phyloP scores from a whole-genome alignment of 202 grass and related monocot species.

The Eragrostis tef region DNA sequence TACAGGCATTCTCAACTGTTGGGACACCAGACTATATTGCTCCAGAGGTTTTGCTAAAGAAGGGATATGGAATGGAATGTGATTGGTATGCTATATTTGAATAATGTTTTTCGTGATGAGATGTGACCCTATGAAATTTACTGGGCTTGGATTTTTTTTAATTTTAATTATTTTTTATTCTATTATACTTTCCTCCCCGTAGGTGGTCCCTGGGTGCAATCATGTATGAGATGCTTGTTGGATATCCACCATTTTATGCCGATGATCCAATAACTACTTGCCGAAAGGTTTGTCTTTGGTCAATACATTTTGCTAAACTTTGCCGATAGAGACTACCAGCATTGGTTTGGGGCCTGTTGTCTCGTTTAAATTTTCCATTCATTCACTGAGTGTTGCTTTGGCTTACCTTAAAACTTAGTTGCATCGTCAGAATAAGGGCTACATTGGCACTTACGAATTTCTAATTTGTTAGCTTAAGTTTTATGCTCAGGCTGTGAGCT shows the following conservation, averaged over 20 bases:
- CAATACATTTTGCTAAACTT: not conserved
- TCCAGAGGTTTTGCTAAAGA: constrained; percentile 97
- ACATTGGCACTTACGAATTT: not conserved
- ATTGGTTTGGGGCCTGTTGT: constrained; percentile 26
- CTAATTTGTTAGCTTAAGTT: constrained; percentile 20
- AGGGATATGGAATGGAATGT: constrained; percentile 99
- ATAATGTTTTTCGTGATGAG: not conserved
- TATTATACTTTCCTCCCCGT: constrained; percentile 35
- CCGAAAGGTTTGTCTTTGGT: constrained; percentile 71
- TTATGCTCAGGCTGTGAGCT: constrained; percentile 6
- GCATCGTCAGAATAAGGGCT: constrained; percentile 18
- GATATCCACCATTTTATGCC: constrained; percentile 94
- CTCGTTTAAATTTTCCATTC: not conserved
- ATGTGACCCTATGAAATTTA: constrained; percentile 18
- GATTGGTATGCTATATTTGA: constrained; percentile 70
- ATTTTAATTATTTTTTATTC: constrained; percentile 30
- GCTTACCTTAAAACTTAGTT: constrained; percentile 39
- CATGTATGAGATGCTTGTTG: constrained; percentile 99
- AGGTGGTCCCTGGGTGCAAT: constrained; percentile 99
- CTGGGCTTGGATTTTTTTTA: not conserved
- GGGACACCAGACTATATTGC: constrained; percentile 98
- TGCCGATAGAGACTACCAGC: not conserved
- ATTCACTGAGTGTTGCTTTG: constrained; percentile 36
- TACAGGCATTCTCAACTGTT: constrained; percentile 94
- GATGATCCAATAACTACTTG: constrained; percentile 97